Evolutionary conservation across 2,329 filamentous ascomycete genomes (phyloP), one percentile per base, ranked within the genome.

Genomic region (Ascosphaera aggregata): DNA sequence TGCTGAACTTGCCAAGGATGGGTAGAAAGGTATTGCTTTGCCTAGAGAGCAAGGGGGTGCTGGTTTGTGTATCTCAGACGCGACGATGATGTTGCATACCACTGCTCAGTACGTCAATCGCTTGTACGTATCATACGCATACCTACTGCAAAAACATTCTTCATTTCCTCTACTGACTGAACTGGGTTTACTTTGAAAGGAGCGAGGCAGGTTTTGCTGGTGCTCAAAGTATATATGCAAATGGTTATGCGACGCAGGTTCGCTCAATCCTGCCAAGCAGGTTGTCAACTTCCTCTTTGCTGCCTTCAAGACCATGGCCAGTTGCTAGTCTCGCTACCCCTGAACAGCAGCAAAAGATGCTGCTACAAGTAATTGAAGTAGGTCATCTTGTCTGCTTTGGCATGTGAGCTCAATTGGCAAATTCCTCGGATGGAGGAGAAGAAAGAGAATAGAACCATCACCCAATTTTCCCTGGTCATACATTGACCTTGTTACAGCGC

Each of bases 1-100:
- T 52, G 69, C 74, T 0, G 76, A 76, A 0, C 56, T 89, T 7
- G 76, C 80, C 5, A 69, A 70, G 41, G 76, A 74, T 45, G 80
- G 81, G 4, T 89, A 79, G 78, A 67, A 89, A 32, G 80, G 80
- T 2, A 84, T 86, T 46, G 79, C 79, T 0, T 59, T 89, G 2
- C 79, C 80, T 0, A 77, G 84, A 51, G 63, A 69, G 0, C 65
- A 82, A 0, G 80, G 81, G 2, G 81, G 80, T 1, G 67, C 77
- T 1, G 79, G 76, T 0, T 57, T 91, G 7, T 80, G 57, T 49
- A 82, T 91, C 27, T 76, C 76, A 0, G 80, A 89, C 51, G 80
- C 80, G 1, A 80, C 76, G 0, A 79, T 86, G 68, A 86, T 89
- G 79, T 68, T 89, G 63, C 80, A 91, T 49, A 80, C 79, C 2